Evolutionary conservation across 208 protist genomes (phyloP), one percentile per base, ranked within the genome.

Genomic region (Porcisia hertigi): DNA sequence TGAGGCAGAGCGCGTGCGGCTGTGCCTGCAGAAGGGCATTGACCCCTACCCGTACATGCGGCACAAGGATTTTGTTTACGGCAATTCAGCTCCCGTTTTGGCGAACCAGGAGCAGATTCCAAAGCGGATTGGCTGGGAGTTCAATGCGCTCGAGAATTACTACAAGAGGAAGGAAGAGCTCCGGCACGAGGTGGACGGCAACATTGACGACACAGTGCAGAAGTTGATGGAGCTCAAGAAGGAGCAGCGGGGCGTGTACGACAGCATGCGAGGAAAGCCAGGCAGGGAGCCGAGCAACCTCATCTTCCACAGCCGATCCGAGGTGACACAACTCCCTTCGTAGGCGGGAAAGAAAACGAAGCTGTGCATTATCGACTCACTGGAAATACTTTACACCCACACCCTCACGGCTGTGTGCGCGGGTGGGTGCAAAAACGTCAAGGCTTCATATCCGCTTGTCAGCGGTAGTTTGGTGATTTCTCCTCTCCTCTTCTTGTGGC

Each of bases 1-100:
- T n/a, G 92, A 97, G 82, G 89, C 91, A 78, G 92, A 97, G 77
- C 90, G 92, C 30, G 94, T 96, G 76, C 90, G 92, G 11, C 66
- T 96, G 59, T 97, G 94, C 73, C 84, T 97, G 72, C 90, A 97
- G 79, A 97, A 97, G 77, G 94, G 94, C 64, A 91, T 97, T 60
- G 94, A 97, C 71, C 94, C 94, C 2, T 97, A 94, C 71, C 94
- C 94, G 18, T 94, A 92, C 77, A 92, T 97, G 88, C 85, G 81
- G 11, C 81, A 93, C 76, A 96, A 95, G 85, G 88, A 96, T 23
- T 88, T 85, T 75, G 85, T 95, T 5, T 94, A 91, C 80, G 94
- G 94, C 70, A 94, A 96, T 77, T 63, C 72, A 5, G 80, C 85
- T 0, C 82, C 88, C 0, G 71, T 74, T 7, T 82, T 87, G 52